Evolutionary conservation across 345 rosid genomes (phyloP).

Genomic region (Camelina laxa): DNA sequence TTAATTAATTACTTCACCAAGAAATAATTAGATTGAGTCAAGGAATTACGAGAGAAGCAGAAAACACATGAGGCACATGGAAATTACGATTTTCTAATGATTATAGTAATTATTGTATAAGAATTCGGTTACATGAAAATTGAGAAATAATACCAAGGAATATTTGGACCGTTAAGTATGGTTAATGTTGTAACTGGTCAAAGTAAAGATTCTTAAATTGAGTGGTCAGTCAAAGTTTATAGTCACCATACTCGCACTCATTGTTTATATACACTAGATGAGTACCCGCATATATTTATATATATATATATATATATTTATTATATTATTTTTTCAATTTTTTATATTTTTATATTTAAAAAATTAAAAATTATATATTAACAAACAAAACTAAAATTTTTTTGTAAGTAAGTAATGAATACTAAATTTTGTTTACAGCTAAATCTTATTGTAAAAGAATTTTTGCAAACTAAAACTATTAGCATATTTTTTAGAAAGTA

Average conservation of each 20-base stretch:
- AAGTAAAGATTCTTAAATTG: slow-evolving; percentile 20
- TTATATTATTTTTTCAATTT: too few species aligned
- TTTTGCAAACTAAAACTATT: too few species aligned
- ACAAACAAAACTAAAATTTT: too few species aligned
- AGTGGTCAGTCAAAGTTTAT: slow-evolving; percentile 35
- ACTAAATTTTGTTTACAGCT: too few species aligned
- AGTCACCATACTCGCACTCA: slow-evolving; percentile 20
- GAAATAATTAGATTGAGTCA: slow-evolving; percentile 21
- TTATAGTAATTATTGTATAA: neutral
- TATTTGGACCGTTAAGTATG: slow-evolving; percentile 38
- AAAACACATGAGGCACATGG: slow-evolving; percentile 49
- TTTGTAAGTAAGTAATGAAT: too few species aligned
- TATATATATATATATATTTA: too few species aligned
- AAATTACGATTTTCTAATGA: slow-evolving; percentile 12
- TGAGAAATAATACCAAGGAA: slow-evolving; percentile 25
- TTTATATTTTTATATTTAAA: too few species aligned
- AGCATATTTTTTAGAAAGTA: too few species aligned
- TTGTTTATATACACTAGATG: too few species aligned
- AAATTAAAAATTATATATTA: too few species aligned
- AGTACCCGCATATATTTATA: too few species aligned
- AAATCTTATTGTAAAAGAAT: too few species aligned
- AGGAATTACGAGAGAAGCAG: slow-evolving; percentile 26
- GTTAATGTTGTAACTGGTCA: slow-evolving; percentile 43
- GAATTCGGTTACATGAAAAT: slow-evolving; percentile 25
- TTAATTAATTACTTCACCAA: slow-evolving; percentile 18